These are phyloP conservation scores for Podila verticillata DNA, from an alignment of 192 early-diverging fungal species.

Conservation along the genomic window DNA sequence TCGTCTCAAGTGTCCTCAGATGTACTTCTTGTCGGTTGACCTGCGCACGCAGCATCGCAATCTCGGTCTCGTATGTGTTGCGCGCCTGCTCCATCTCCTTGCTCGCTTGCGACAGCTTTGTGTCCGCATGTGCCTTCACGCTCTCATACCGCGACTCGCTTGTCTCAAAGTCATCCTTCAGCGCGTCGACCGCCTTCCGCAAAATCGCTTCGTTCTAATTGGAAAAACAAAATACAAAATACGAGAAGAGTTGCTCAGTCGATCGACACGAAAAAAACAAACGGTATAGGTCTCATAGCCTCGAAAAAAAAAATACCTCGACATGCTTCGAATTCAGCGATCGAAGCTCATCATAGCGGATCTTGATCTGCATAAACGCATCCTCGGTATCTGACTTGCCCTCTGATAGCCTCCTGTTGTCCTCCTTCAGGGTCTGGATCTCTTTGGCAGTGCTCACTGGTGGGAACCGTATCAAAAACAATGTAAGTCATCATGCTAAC, in stretches of 20 bases:
- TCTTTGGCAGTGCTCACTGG: slow-evolving; percentile 40
- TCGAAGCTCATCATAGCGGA: slow-evolving; percentile 42
- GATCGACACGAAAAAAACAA: neutral
- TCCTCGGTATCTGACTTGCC: slow-evolving; percentile 39
- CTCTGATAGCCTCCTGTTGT: slow-evolving; percentile 31
- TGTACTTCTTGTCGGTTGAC: slow-evolving; percentile 38
- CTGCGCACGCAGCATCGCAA: slow-evolving; percentile 24
- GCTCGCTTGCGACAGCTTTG: slow-evolving; percentile 17
- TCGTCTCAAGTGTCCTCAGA: slow-evolving; percentile 37
- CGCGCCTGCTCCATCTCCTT: slow-evolving; percentile 39
- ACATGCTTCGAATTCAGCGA: slow-evolving; percentile 41
- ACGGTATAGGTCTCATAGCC: too few relatives aligned
- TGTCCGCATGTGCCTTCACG: slow-evolving; percentile 33
- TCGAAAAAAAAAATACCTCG: slow-evolving; percentile 12
- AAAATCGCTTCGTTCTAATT: slow-evolving; percentile 36
- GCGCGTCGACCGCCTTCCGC: slow-evolving; percentile 39
- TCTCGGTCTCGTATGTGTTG: slow-evolving; percentile 28
- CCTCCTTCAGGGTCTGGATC: slow-evolving; percentile 42
- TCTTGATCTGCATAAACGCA: slow-evolving; percentile 38
- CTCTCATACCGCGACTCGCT: slow-evolving; percentile 39
- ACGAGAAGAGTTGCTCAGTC: neutral
- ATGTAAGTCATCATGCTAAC: neutral
- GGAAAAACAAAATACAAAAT: neutral
- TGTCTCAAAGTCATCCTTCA: slow-evolving; percentile 49
- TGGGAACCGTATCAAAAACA: neutral